phyloP scores from a whole-genome alignment of 306 rosid genomes.

The Vigna unguiculata region DNA sequence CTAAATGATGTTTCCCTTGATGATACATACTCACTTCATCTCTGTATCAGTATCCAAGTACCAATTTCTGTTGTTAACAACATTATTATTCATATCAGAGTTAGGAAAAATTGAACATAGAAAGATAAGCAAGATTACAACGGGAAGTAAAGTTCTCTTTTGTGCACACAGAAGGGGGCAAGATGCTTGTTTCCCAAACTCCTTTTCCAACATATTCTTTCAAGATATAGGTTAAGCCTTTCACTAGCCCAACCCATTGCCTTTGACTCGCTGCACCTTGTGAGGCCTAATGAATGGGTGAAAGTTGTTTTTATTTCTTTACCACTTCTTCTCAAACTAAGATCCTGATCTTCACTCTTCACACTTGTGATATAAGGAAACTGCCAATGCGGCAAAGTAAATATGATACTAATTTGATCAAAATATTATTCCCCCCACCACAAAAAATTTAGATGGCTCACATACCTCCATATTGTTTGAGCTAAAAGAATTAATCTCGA shows the following conservation, averaged over 20 bases:
- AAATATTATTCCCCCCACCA: slow-evolving; percentile 44
- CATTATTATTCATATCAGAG: slow-evolving; percentile 24
- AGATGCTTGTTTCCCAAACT: slow-evolving; percentile 49
- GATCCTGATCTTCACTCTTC: slow-evolving; percentile 44
- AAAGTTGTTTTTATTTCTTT: slow-evolving; percentile 46
- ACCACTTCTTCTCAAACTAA: slow-evolving; percentile 49
- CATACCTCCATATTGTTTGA: slow-evolving; percentile 90
- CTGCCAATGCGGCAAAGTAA: slow-evolving; percentile 57
- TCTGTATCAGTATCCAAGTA: slow-evolving; percentile 48
- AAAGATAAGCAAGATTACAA: slow-evolving; percentile 57
- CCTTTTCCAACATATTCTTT: slow-evolving; percentile 82
- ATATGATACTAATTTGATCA: slow-evolving; percentile 36
- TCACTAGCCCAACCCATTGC: slow-evolving; percentile 74
- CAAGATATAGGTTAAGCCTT: slow-evolving; percentile 53
- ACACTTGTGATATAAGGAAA: slow-evolving; percentile 62
- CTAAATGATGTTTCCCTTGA: slow-evolving; percentile 64
- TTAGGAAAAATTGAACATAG: slow-evolving; percentile 29
- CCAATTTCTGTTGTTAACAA: slow-evolving; percentile 31
- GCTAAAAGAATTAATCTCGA: slow-evolving; percentile 88
- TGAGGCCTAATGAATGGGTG: slow-evolving; percentile 61
- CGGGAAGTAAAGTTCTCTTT: slow-evolving; percentile 63
- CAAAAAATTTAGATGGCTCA: slow-evolving; percentile 33
- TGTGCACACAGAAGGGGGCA: slow-evolving; percentile 71
- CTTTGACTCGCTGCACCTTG: slow-evolving; percentile 64
- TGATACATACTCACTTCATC: slow-evolving; percentile 51